phyloP scores from a whole-genome alignment of 2,329 filamentous ascomycete genomes.

The Aureobasidium sp. region DNA sequence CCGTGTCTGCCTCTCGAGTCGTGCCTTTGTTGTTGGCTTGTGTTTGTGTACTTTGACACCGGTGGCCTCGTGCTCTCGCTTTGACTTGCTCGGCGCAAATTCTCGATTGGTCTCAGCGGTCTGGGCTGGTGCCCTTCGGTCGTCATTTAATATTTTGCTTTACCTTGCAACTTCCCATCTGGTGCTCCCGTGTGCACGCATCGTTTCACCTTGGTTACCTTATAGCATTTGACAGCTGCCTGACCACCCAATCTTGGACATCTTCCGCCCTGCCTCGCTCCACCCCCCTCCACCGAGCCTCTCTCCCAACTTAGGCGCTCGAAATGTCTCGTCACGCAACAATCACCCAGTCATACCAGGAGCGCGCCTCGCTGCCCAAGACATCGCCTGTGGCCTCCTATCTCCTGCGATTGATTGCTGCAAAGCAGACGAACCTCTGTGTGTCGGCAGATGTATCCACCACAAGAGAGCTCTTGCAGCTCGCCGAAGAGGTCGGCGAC shows the following conservation, averaged over 20 bases:
- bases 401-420: conserved; percentile 39
- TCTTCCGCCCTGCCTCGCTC: background rate
- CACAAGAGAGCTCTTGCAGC: conserved; percentile 44
- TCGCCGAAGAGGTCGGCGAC: conserved; percentile 51
- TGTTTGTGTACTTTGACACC: background rate
- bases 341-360: conserved; percentile 34
- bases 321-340: conserved; percentile 27
- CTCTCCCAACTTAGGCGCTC: background rate
- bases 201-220: background rate
- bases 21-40: background rate
- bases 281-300: background rate
- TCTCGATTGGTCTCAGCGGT: background rate
- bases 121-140: background rate
- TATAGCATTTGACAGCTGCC: background rate
- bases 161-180: conserved; percentile 4
- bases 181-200: background rate
- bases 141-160: background rate
- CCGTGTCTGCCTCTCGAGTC: background rate
- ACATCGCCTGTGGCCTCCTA: conserved; percentile 39
- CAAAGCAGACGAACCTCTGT: conserved; percentile 44
- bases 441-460: conserved; percentile 50
- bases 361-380: conserved; percentile 34
- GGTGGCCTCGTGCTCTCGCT: background rate
- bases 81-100: conserved; percentile 6
- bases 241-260: background rate